phyloP scores from a whole-genome alignment of 495 filamentous ascomycete genomes.

The Endocarpon pusillum region DNA sequence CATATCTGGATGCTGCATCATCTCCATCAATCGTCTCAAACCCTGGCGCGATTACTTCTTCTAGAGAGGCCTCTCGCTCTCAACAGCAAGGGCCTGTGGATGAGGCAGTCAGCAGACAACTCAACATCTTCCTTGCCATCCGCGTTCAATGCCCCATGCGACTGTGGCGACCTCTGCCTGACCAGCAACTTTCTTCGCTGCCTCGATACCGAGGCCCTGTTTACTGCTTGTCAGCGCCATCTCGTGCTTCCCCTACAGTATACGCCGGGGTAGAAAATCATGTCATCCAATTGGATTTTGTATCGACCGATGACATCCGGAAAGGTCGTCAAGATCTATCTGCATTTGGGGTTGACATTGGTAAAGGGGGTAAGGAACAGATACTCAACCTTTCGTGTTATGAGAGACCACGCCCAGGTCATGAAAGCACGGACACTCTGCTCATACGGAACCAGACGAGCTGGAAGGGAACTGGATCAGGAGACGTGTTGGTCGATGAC shows the following conservation, averaged over 20 bases:
- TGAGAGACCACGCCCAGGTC: background rate
- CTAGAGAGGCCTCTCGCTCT: no score
- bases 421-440: no score
- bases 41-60: constrained; percentile 19
- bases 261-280: constrained; percentile 38
- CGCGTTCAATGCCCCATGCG: background rate
- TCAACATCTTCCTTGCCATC: background rate
- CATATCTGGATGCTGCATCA: constrained; percentile 17
- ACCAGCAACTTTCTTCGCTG: constrained; percentile 3
- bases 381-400: background rate
- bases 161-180: background rate
- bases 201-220: constrained; percentile 28
- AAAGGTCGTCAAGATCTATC: background rate
- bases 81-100: no score
- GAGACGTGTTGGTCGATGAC: no score
- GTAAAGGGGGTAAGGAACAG: background rate
- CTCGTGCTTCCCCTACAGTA: constrained; percentile 34
- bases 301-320: constrained; percentile 26
- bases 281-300: constrained; percentile 36
- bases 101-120: background rate
- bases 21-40: constrained; percentile 4
- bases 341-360: background rate
- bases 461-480: no score
- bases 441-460: no score
- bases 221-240: constrained; percentile 42